A percentile compares a stretch with the other conserved stretches of the same genome.
These are phyloP conservation scores for Candida multigemmis DNA, from an alignment of 805 yeast genomes.

Conservation along the genomic window DNA sequence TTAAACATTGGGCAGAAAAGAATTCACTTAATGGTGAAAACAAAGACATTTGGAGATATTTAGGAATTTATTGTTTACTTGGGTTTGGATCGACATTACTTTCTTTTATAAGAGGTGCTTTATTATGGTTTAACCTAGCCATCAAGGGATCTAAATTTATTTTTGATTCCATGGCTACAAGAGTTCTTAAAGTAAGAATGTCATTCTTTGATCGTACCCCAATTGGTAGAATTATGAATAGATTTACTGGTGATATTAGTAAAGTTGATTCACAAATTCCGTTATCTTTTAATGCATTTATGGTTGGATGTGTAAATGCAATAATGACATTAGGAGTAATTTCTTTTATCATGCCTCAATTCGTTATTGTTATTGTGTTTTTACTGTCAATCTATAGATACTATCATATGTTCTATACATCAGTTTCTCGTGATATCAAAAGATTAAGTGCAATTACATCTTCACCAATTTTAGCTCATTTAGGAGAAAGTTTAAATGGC, in stretches of 20 bases:
- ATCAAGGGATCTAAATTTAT: constrained; percentile 46
- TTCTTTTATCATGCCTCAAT: constrained; percentile 45
- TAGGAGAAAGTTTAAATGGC: constrained; percentile 76
- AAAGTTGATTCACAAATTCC: constrained; percentile 51
- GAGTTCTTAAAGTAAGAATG: constrained; percentile 55
- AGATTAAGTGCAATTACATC: constrained; percentile 60
- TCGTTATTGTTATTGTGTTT: constrained; percentile 35
- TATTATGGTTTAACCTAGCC: constrained; percentile 45
- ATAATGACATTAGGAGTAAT: constrained; percentile 43
- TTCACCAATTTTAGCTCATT: constrained; percentile 73
- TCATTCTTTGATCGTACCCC: constrained; percentile 64
- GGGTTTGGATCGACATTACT: constrained; percentile 46
- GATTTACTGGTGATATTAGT: constrained; percentile 57
- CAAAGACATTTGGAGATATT: constrained; percentile 33
- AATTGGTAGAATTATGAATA: constrained; percentile 53
- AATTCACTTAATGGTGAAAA: constrained; percentile 34
- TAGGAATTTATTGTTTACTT: constrained; percentile 45
- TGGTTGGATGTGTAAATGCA: constrained; percentile 35
- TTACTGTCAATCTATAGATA: constrained; percentile 53
- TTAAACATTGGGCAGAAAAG: constrained; percentile 60
- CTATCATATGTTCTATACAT: constrained; percentile 62
- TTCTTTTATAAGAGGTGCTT: constrained; percentile 34
- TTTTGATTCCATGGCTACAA: constrained; percentile 47
- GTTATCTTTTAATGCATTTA: constrained; percentile 40
- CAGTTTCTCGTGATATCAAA: constrained; percentile 70